phyloP scores from a whole-genome alignment of 2,329 filamentous ascomycete genomes.

The Malbranchea cinnamomea region DNA sequence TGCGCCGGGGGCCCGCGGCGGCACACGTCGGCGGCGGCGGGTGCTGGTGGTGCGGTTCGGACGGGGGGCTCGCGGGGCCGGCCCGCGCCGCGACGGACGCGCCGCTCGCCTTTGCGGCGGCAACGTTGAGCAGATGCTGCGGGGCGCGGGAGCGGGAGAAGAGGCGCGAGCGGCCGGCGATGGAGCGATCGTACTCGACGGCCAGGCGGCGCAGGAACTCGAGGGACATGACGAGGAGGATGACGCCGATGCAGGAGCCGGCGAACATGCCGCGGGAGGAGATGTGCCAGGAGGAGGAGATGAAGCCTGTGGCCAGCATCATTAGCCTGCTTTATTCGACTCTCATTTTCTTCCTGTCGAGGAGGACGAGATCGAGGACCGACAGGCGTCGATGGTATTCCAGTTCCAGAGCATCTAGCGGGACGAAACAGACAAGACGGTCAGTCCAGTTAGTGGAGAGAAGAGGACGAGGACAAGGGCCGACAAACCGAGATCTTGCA shows the following conservation, averaged over 20 bases:
- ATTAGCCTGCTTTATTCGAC: constrained; percentile 1
- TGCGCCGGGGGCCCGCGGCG: constrained; percentile 8
- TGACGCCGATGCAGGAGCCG: constrained; percentile 62
- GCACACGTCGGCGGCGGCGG: neutral
- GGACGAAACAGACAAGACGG: neutral
- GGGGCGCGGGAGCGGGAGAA: constrained; percentile 14
- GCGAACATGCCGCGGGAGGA: constrained; percentile 57
- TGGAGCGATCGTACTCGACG: constrained; percentile 57
- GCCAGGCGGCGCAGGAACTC: constrained; percentile 55
- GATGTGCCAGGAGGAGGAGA: constrained; percentile 55
- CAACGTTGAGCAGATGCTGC: constrained; percentile 1
- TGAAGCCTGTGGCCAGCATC: constrained; percentile 39
- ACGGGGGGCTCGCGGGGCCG: too few relatives aligned
- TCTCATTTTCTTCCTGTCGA: neutral
- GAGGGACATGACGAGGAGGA: constrained; percentile 57
- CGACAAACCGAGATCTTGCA: constrained; percentile 21
- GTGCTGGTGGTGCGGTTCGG: too few relatives aligned
- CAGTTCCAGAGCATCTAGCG: constrained; percentile 66
- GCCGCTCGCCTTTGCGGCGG: neutral
- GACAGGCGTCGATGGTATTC: constrained; percentile 46
- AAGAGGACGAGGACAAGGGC: neutral
- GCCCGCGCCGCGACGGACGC: too few relatives aligned
- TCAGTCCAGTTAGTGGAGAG: constrained; percentile 3
- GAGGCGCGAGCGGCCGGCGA: constrained; percentile 38
- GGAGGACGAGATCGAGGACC: neutral